A percentile compares a stretch with the other conserved stretches of the same genome.
Evolutionary conservation across 805 yeast genomes (phyloP).

Genomic region (Candida krabiensis): DNA sequence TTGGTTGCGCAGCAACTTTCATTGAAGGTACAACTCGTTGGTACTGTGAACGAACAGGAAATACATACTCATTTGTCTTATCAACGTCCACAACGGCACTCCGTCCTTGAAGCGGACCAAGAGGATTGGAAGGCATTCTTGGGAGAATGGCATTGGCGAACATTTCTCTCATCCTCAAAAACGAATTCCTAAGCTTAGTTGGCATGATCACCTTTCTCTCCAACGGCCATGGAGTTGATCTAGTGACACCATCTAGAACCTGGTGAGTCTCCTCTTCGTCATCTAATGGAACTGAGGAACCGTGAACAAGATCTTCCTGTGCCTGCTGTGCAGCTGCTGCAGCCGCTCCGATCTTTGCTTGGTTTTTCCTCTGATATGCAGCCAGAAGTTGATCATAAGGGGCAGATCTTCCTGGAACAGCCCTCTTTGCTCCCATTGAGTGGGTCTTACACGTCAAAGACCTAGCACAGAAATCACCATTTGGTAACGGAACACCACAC

Average conservation of each 20-base stretch:
- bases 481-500: conserved; percentile 93
- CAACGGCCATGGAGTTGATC: conserved; percentile 79
- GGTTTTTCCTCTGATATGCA: conserved; percentile 89
- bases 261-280: conserved; percentile 93
- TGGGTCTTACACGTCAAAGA: conserved; percentile 96
- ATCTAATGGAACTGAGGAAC: conserved; percentile 52
- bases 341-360: conserved; percentile 82
- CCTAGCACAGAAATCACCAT: conserved; percentile 95
- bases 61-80: conserved; percentile 62
- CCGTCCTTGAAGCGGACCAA: conserved; percentile 80
- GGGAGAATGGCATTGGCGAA: conserved; percentile 83
- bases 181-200: conserved; percentile 64
- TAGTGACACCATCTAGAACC: conserved; percentile 84
- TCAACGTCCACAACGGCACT: conserved; percentile 75
- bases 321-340: conserved; percentile 79
- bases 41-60: conserved; percentile 52
- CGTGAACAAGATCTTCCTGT: conserved; percentile 61
- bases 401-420: conserved; percentile 90
- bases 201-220: conserved; percentile 76
- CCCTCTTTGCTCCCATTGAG: conserved; percentile 97
- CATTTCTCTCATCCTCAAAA: conserved; percentile 89
- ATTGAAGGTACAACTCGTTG: conserved; percentile 17
- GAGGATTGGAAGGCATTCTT: conserved; percentile 54
- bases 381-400: conserved; percentile 87
- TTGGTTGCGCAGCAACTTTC: conserved; percentile 1